These are phyloP conservation scores for Abrus pulchellus DNA, from an alignment of 306 rosid species.

Conservation along the genomic window DNA sequence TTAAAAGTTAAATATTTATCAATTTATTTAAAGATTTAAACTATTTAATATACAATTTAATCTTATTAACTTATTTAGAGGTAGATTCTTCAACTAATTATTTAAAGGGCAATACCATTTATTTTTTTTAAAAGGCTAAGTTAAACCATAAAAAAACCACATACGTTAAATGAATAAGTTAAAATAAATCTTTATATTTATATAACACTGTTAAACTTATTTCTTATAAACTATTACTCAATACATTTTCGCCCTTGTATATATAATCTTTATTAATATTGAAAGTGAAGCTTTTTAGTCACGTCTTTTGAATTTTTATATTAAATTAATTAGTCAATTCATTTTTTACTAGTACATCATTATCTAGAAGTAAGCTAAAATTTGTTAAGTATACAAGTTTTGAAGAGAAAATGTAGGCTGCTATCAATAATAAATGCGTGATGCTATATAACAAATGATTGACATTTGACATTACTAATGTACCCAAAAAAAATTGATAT, in stretches of 20 bases:
- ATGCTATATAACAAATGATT: neutral
- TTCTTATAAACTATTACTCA: no score
- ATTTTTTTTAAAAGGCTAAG: no score
- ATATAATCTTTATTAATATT: no score
- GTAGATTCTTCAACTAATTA: neutral
- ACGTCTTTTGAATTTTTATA: neutral
- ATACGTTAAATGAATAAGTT: no score
- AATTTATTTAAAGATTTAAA: neutral
- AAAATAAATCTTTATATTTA: no score
- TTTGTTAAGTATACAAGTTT: conserved; percentile 7
- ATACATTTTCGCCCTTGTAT: no score
- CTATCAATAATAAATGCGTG: conserved; percentile 12
- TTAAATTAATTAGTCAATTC: no score
- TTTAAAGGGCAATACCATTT: neutral
- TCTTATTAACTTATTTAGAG: neutral
- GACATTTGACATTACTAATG: neutral
- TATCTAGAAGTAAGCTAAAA: neutral
- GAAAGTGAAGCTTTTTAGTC: neutral
- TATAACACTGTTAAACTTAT: no score
- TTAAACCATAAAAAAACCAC: no score
- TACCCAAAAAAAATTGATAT: neutral
- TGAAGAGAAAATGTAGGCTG: neutral
- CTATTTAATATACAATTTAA: neutral
- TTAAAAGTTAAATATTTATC: neutral
- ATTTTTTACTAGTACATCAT: neutral